Base-by-base conservation (phyloP, 2,329 filamentous ascomycete species). In the Colletotrichum paranaense region DNA sequence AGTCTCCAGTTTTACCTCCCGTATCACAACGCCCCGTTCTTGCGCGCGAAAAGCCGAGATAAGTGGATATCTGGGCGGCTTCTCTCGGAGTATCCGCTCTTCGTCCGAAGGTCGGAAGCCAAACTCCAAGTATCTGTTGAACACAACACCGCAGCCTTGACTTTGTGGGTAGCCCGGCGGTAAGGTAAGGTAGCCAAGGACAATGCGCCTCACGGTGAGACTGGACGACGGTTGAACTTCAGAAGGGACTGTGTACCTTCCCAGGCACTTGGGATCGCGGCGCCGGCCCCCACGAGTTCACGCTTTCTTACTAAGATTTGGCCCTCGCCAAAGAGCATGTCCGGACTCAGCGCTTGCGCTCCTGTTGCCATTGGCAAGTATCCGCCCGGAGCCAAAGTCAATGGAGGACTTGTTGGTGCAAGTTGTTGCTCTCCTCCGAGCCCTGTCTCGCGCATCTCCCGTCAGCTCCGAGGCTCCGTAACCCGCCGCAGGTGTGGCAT, bases 151-250 rank as follows among this genome's bases (percentile, higher is more conserved):
- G 63, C 63, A 57, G 62, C 35, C 52, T 46, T 46, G 35, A 32
- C 32, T 66, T 32, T 46, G 8, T 46, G 56, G 16, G 12, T 24
- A 14, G 28, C 35, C 32, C 3, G 12, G 32, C 32, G 32, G 32
- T 12, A 35, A 35, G 2, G 35, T 28, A 8, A 19, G 26, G 56
- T 24, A 28, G 59, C 59, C 26, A 67, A 73, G 69, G 26, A 52
- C 12, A 52, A 73, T 55, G 70, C 70, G 56, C 60, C 70, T 70
- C 70, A 73, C 60, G 70, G 67, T 65, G 70, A 65, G 70, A 73
- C 67, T 70, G 46, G 42, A 69, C 28, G 32, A 53, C 28, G 8
- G 26, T 22, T 16, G 46, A 38, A 49, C 4, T 49, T 53, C 22
- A 53, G 12, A 46, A 46, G 22, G 19, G 30, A 12, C 28, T 35